These are phyloP conservation scores for Talaromyces funiculosus DNA, from an alignment of 2,329 filamentous ascomycete genomes.

Conservation along the genomic window DNA sequence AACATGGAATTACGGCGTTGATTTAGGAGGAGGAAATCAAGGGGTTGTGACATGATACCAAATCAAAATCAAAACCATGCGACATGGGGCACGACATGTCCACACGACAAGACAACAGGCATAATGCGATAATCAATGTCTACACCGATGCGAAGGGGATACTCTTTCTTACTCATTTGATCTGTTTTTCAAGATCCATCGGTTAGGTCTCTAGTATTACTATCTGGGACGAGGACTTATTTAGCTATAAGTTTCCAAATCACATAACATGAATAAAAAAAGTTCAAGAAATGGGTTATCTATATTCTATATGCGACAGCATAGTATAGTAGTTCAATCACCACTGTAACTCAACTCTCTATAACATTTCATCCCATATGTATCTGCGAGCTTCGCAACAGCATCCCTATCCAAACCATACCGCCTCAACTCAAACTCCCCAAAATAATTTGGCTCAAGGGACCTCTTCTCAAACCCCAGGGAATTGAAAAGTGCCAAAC, in stretches of 20 bases:
- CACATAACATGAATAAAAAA: conserved; percentile 8
- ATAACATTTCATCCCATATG: conserved; percentile 33
- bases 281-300: conserved; percentile 4
- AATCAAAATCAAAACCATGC: not conserved
- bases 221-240: not conserved
- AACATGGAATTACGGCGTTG: not conserved
- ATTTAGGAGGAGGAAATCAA: not conserved
- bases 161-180: not conserved
- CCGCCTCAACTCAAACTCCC: conserved; percentile 57
- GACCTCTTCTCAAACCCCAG: conserved; percentile 51
- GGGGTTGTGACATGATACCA: not conserved
- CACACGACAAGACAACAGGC: not conserved
- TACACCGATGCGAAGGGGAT: not conserved
- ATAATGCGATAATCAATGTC: not conserved
- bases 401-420: conserved; percentile 24
- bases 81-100: not conserved
- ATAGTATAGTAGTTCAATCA: too few relatives aligned
- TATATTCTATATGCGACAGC: too few relatives aligned
- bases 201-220: not conserved
- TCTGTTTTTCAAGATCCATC: not conserved
- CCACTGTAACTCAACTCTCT: conserved; percentile 32
- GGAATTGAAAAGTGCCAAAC: conserved; percentile 56
- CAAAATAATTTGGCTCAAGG: conserved; percentile 58
- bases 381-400: conserved; percentile 24
- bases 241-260: not conserved